These are phyloP conservation scores for Talaromyces verruculosus DNA, from an alignment of 2,329 filamentous ascomycete species.

Conservation along the genomic window DNA sequence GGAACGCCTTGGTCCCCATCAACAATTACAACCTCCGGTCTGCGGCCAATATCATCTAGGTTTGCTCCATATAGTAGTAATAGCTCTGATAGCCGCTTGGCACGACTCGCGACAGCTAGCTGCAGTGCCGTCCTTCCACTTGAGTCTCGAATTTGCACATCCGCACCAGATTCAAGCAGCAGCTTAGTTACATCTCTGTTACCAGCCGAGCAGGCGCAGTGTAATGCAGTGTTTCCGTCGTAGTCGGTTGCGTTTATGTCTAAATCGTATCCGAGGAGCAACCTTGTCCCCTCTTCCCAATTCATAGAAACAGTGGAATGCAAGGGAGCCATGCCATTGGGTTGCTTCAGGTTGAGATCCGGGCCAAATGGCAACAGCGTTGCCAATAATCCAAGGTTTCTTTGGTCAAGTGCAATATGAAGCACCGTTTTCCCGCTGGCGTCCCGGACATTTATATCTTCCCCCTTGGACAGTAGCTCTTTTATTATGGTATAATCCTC, in stretches of 20 bases:
- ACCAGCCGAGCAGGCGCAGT: constrained; percentile 1
- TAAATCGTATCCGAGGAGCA: neutral
- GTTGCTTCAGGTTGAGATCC: neutral
- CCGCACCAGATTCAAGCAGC: neutral
- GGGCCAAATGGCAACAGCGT: neutral
- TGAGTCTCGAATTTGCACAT: neutral
- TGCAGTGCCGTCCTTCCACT: constrained; percentile 7
- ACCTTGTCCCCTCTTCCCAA: neutral
- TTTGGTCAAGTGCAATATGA: constrained; percentile 2
- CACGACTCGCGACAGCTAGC: neutral
- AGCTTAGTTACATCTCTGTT: neutral
- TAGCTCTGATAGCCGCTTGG: neutral
- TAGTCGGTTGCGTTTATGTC: constrained; percentile 2
- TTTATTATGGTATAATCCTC: neutral
- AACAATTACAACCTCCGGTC: neutral
- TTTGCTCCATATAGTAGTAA: neutral
- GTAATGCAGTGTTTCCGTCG: constrained; percentile 4
- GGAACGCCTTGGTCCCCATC: neutral
- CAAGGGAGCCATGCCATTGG: constrained; percentile 7
- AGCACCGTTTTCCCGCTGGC: neutral
- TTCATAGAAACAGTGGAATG: neutral
- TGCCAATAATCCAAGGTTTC: neutral
- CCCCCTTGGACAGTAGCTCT: neutral
- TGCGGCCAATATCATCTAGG: neutral
- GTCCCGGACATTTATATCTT: neutral